Evolutionary conservation across 768 basidiomycete genomes (phyloP), one percentile per base, ranked within the genome.

Genomic region (Agaricus blazei): DNA sequence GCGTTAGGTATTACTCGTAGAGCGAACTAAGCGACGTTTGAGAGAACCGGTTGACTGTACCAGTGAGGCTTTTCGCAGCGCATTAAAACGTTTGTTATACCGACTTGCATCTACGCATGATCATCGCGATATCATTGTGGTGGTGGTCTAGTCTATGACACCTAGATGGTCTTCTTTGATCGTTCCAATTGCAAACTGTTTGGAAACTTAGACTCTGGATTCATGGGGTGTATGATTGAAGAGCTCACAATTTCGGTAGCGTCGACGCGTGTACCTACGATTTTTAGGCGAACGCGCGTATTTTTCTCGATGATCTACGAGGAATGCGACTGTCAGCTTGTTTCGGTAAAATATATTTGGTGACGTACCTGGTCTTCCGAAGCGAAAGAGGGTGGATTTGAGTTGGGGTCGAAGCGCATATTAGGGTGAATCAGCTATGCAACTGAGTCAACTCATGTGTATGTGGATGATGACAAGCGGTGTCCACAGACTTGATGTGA

Each of bases 221-320:
- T 31, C 9, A n/a, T 48, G 31, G 48, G 12, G 45, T 11, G 8
- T 8, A 12, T 54, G 28, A 3, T 11, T 11, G 11, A 49, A 19
- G 19, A 7, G 74, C 92, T 61, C 67, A 95, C 94, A 62, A 99
- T 97, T 71, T 98, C 95, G 24, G 94, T 98, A 31, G 95, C 94
- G 66, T 99, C 97, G 3, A 98, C 92, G 66, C 95, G 85, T 24
- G 94, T 97, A 31, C 97, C 97, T n/a, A 99, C 95, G 43, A 99
- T 93, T 73, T 98, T 96, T 69, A 98, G 79, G 40, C 97, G 84
- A 48, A 98, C 85, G 51, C 86, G 84, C 0, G 92, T 92, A 61
- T 93, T 92, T 70, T 94, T 95, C 69, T 95, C 91, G 59, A 98
- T 95, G 60, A 93, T 88, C 89, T 93, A 61, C 6, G 24, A 19